phyloP scores from a whole-genome alignment of 164 flowering plant species.

The Sedum album region DNA sequence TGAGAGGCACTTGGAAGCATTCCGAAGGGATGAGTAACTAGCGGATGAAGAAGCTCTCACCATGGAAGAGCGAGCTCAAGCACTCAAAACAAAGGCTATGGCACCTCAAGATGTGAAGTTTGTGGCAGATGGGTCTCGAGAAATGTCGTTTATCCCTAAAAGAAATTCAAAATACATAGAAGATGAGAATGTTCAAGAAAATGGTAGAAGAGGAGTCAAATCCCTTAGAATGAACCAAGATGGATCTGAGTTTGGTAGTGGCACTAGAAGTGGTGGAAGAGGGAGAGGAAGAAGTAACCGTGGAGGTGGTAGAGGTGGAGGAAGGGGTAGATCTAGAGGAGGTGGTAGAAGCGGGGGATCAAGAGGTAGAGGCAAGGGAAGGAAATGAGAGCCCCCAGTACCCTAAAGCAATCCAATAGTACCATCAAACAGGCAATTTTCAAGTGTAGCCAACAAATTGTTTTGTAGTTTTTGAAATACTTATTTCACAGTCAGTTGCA shows the following conservation, averaged over 20 bases:
- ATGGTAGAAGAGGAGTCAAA: no score
- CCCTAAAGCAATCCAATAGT: no score
- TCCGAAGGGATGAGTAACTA: conserved; percentile 42
- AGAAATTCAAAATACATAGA: conserved; percentile 47
- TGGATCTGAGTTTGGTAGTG: conserved; percentile 25
- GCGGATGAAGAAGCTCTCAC: conserved; percentile 76
- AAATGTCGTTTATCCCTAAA: conserved; percentile 58
- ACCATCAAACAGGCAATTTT: no score
- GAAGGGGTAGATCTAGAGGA: background rate
- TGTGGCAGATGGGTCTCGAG: conserved; percentile 88
- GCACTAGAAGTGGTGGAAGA: conserved; percentile 32
- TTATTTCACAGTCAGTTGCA: no score
- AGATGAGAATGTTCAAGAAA: no score
- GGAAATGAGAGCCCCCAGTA: background rate
- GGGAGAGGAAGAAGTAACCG: conserved; percentile 30
- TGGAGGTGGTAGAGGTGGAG: conserved; percentile 22
- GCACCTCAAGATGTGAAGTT: conserved; percentile 36
- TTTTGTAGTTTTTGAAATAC: no score
- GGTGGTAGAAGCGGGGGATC: conserved; percentile 30
- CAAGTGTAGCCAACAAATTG: no score
- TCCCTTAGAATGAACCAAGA: conserved; percentile 30
- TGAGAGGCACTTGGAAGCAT: conserved; percentile 86
- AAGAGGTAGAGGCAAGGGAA: conserved; percentile 3
- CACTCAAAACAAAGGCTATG: conserved; percentile 19
- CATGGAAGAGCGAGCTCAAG: conserved; percentile 68